These are phyloP conservation scores for Furcasterigmium sp. DNA, from an alignment of 2,329 filamentous ascomycete genomes.

Conservation along the genomic window DNA sequence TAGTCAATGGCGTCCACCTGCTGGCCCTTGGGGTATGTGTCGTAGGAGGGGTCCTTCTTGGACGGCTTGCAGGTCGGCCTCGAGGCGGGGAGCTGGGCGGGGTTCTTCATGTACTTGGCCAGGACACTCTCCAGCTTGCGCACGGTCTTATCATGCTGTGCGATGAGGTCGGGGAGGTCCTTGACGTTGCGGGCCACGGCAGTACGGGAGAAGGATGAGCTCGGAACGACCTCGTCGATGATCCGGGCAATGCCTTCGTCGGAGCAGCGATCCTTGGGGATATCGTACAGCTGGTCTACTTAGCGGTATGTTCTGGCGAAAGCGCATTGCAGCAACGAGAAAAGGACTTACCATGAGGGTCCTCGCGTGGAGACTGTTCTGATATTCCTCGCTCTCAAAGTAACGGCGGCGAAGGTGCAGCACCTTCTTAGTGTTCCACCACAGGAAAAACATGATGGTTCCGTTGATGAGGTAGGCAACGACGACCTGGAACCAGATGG, in stretches of 20 bases:
- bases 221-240: slow-evolving; percentile 74
- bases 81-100: slow-evolving; percentile 68
- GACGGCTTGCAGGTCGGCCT: slow-evolving; percentile 76
- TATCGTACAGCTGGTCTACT: slow-evolving; percentile 68
- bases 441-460: slow-evolving; percentile 76
- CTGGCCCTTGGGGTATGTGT: slow-evolving; percentile 58
- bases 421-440: slow-evolving; percentile 82
- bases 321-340: no score
- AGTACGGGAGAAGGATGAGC: slow-evolving; percentile 71
- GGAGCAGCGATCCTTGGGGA: slow-evolving; percentile 68
- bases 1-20: slow-evolving; percentile 95
- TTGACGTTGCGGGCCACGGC: slow-evolving; percentile 90
- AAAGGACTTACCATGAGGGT: slow-evolving; percentile 53
- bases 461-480: slow-evolving; percentile 63
- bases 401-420: slow-evolving; percentile 67
- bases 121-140: slow-evolving; percentile 77
- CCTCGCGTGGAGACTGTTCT: slow-evolving; percentile 75
- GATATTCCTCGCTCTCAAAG: slow-evolving; percentile 83
- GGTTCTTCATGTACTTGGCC: slow-evolving; percentile 87
- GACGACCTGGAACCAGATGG: slow-evolving; percentile 56
- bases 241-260: slow-evolving; percentile 86
- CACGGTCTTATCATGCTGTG: slow-evolving; percentile 76
- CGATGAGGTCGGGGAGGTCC: slow-evolving; percentile 78
- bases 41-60: slow-evolving; percentile 68
- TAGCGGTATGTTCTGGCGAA: no score